Percentiles rank a stretch among this genome's conserved stretches.
Evolutionary conservation across 495 filamentous ascomycete genomes (phyloP).

Genomic region (Sporormia fimetaria): DNA sequence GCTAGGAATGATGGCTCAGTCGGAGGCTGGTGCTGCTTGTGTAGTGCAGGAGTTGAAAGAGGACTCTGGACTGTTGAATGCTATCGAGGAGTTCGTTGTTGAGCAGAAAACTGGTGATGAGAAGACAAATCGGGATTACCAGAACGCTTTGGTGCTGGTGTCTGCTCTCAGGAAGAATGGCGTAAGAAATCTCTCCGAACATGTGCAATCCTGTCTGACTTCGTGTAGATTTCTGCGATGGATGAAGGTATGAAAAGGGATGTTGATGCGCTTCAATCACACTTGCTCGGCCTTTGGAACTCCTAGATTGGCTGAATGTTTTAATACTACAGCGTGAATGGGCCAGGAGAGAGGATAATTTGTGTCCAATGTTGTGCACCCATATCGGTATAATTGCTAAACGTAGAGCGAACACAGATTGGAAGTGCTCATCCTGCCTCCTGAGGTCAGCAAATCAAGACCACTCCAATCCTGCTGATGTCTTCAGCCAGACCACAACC

Average conservation of each 20-base stretch:
- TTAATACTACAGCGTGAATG: too few relatives aligned
- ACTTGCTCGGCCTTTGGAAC: conserved; percentile 5
- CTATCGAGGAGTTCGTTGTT: conserved; percentile 15
- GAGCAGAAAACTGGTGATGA: conserved; percentile 7
- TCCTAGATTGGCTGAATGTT: not conserved
- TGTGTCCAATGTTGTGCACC: too few relatives aligned
- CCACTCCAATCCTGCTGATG: too few relatives aligned
- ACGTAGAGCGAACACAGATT: too few relatives aligned
- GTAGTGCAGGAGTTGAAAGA: conserved; percentile 15
- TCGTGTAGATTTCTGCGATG: conserved; percentile 4
- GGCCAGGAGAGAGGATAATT: not conserved
- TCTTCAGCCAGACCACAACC: too few relatives aligned
- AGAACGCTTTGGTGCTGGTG: conserved; percentile 22
- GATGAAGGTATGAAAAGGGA: conserved; percentile 5
- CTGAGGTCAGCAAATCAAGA: too few relatives aligned
- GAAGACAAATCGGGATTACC: conserved; percentile 7
- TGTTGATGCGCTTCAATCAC: conserved; percentile 4
- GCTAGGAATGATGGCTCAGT: conserved; percentile 21
- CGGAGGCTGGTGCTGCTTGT: conserved; percentile 11
- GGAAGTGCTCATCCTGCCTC: too few relatives aligned
- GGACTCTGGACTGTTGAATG: conserved; percentile 10
- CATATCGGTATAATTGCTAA: too few relatives aligned
- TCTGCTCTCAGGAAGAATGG: conserved; percentile 17
- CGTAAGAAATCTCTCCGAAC: conserved; percentile 3
- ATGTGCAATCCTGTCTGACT: not conserved